These are phyloP conservation scores for Musa beccarii DNA, from an alignment of 176 grass and related monocot genomes.

Conservation along the genomic window DNA sequence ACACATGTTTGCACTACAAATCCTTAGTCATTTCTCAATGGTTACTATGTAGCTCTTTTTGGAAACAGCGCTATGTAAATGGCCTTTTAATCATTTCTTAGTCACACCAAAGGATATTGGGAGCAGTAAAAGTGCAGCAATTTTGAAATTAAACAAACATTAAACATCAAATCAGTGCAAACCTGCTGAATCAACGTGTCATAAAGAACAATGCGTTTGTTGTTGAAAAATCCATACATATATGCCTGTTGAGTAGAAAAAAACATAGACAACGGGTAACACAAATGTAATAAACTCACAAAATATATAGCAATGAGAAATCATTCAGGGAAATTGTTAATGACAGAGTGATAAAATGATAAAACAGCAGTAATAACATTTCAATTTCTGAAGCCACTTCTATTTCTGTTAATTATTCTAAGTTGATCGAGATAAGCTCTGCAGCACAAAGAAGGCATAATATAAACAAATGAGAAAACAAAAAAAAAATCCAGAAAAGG, in stretches of 20 bases:
- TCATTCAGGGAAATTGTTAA: neutral
- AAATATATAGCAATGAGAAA: neutral
- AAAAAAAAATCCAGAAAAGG: no score
- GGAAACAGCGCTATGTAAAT: neutral
- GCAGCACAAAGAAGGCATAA: no score
- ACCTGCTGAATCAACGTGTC: slow-evolving; percentile 99
- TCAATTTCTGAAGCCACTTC: neutral
- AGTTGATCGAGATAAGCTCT: neutral
- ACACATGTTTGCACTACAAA: no score
- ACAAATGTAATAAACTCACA: neutral
- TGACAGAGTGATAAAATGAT: neutral
- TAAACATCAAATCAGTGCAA: neutral
- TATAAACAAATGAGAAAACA: no score
- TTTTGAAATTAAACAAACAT: neutral
- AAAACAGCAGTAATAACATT: no score
- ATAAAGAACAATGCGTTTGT: slow-evolving; percentile 96
- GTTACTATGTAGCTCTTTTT: neutral
- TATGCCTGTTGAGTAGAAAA: slow-evolving; percentile 59
- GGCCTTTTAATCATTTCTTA: neutral
- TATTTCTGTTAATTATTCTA: neutral
- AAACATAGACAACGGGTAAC: neutral
- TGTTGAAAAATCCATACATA: slow-evolving; percentile 99
- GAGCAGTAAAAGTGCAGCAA: neutral
- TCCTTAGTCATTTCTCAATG: neutral
- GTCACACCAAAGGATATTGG: neutral